phyloP scores from a whole-genome alignment of 164 flowering plant species.

The Piper longum region DNA sequence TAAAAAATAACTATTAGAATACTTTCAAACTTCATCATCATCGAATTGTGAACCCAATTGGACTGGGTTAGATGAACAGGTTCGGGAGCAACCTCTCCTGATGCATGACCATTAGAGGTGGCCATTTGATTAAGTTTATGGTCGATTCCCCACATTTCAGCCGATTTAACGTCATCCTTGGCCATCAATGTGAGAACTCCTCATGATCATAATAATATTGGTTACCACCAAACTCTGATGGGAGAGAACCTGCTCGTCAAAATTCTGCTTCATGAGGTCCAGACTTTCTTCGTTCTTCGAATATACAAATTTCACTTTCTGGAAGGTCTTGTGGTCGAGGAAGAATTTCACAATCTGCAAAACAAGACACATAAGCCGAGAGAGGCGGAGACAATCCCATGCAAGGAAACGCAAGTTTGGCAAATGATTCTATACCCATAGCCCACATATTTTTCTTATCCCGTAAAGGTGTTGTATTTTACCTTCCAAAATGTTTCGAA shows the following conservation, averaged over 20 bases:
- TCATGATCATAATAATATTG: conserved; percentile 55
- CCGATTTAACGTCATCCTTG: conserved; percentile 59
- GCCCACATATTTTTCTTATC: no score
- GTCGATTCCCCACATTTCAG: conserved; percentile 41
- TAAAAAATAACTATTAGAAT: no score
- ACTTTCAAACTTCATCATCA: no score
- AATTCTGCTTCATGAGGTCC: conserved; percentile 59
- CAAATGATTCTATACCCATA: not conserved
- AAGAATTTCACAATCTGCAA: conserved; percentile 71
- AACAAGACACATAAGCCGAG: not conserved
- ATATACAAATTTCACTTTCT: conserved; percentile 82
- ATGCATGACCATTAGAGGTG: conserved; percentile 17
- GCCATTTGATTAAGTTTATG: conserved; percentile 20
- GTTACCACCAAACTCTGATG: conserved; percentile 69
- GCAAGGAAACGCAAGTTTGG: not conserved
- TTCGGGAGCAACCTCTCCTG: conserved; percentile 51
- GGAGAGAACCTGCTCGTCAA: conserved; percentile 78
- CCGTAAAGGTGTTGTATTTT: conserved; percentile 4
- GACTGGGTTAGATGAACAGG: conserved; percentile 16
- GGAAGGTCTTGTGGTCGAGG: conserved; percentile 69
- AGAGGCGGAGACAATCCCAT: not conserved
- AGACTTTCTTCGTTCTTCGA: conserved; percentile 70
- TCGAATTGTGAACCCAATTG: conserved; percentile 7
- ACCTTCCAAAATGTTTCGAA: conserved; percentile 98
- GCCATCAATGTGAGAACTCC: conserved; percentile 77